Evolutionary conservation across 2,329 filamentous ascomycete species (phyloP), one percentile per base, ranked within the genome.

Genomic region (Neocatenulostroma microsporum): DNA sequence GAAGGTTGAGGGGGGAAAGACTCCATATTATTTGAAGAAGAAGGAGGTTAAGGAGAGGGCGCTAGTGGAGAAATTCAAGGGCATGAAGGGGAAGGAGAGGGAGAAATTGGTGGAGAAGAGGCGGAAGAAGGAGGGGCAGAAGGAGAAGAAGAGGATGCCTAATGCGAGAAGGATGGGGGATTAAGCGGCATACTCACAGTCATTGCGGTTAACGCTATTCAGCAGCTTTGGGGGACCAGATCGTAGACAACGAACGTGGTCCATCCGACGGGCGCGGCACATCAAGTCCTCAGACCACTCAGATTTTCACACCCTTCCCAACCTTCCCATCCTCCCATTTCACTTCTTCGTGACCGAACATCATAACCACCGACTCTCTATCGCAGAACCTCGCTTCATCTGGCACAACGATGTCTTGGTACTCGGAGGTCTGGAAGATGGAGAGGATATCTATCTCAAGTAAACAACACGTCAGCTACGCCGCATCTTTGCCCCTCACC

Each of bases 11-110:
- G 76, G 93, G 66, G 91, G 91, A 43, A 95, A 95, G 76, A 78
- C 74, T 58, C 89, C 91, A 0, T 98, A 87, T 66, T 96, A 85
- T 63, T 68, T 96, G 53, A 98, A 98, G 76, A 81, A 80, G 67
- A 67, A 69, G 55, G 89, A 95, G 65, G 76, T 91, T 69, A 94
- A 91, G 79, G 86, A 89, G 70, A 70, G 81, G 62, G 70, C 87
- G 38, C 67, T 95, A 44, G 69, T 84, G 55, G 80, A 91, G 52
- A 78, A 82, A 58, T 95, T 84, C 62, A 74, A 80, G 51, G 74
- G 76, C 41, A 82, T 96, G 81, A 91, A 84, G 63, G 82, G 82
- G 57, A 82, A 80, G 59, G 80, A 95, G 63, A 75, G 87, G 41
- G 83, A 93, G 45, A 82, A 80, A 66, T 78, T 81, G 11, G 84